Percentiles rank a stretch among this genome's conserved stretches.
Conservation (phyloP, 805 yeast species). For the Wickerhamomyces ciferrii region DNA sequence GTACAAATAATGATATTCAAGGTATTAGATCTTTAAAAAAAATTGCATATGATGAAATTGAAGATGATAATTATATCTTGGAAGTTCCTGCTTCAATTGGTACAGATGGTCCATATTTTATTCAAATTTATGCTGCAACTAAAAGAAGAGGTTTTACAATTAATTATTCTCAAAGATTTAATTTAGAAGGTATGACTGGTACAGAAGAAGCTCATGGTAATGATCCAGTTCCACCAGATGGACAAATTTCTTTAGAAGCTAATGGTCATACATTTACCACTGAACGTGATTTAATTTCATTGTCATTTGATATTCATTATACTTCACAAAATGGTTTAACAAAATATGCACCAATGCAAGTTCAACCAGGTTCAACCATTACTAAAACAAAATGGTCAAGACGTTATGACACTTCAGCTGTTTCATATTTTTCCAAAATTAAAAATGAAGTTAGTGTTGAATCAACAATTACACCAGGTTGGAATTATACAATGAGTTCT, state of each 20-base stretch:
- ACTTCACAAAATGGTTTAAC: constrained; percentile 73
- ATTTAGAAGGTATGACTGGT: constrained; percentile 71
- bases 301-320: constrained; percentile 64
- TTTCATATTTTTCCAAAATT: constrained; percentile 49
- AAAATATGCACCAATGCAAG: constrained; percentile 90
- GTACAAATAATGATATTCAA: constrained; percentile 47
- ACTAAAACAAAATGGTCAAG: constrained; percentile 63
- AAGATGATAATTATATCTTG: constrained; percentile 34
- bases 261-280: constrained; percentile 27
- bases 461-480: constrained; percentile 81
- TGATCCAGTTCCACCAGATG: constrained; percentile 35
- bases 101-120: constrained; percentile 61
- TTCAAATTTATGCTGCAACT: constrained; percentile 57
- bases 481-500: constrained; percentile 68
- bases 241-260: constrained; percentile 29
- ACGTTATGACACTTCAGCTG: constrained; percentile 64
- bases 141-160: constrained; percentile 41
- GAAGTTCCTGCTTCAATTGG: constrained; percentile 38
- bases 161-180: constrained; percentile 65
- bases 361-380: constrained; percentile 71
- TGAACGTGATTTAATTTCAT: constrained; percentile 36
- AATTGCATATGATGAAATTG: constrained; percentile 24
- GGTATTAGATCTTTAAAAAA: constrained; percentile 28
- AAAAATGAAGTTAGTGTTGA: constrained; percentile 25
- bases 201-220: constrained; percentile 35